These are phyloP conservation scores for Dioszegia hungarica DNA, from an alignment of 768 basidiomycete species.

Conservation along the genomic window DNA sequence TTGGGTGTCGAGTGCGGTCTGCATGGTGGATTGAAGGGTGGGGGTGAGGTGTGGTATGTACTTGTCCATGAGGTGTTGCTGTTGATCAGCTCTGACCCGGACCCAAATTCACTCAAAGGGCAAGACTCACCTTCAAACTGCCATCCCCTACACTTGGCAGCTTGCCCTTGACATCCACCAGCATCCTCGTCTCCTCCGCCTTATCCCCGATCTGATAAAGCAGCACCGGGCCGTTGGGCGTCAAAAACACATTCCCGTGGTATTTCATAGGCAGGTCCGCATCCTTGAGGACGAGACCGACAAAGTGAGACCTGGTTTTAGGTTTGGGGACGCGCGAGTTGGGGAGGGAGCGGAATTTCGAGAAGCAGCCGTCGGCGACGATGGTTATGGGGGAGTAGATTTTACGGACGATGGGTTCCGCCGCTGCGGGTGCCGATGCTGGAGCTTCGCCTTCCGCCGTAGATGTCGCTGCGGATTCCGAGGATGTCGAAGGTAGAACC, in stretches of 20 bases:
- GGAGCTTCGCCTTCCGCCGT: too few species aligned
- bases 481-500: not conserved
- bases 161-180: conserved; percentile 81
- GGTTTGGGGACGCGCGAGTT: conserved; percentile 23
- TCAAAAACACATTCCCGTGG: conserved; percentile 70
- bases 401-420: conserved; percentile 47
- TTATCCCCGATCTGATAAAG: conserved; percentile 81
- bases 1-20: conserved; percentile 66
- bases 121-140: conserved; percentile 69
- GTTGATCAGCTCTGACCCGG: not conserved
- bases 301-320: conserved; percentile 67
- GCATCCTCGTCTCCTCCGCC: conserved; percentile 76
- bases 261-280: conserved; percentile 52
- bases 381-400: conserved; percentile 74
- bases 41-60: conserved; percentile 78
- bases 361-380: conserved; percentile 91
- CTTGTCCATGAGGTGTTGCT: conserved; percentile 67
- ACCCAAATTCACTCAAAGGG: not conserved
- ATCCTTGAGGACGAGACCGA: conserved; percentile 78
- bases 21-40: conserved; percentile 62
- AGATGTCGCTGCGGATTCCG: too few species aligned
- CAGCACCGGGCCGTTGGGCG: conserved; percentile 81
- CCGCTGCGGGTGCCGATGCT: not conserved
- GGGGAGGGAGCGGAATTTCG: conserved; percentile 65
- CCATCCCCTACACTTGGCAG: conserved; percentile 58